Conservation (phyloP, 108 stramenopile genomes). For the Conticribra weissflogii region DNA sequence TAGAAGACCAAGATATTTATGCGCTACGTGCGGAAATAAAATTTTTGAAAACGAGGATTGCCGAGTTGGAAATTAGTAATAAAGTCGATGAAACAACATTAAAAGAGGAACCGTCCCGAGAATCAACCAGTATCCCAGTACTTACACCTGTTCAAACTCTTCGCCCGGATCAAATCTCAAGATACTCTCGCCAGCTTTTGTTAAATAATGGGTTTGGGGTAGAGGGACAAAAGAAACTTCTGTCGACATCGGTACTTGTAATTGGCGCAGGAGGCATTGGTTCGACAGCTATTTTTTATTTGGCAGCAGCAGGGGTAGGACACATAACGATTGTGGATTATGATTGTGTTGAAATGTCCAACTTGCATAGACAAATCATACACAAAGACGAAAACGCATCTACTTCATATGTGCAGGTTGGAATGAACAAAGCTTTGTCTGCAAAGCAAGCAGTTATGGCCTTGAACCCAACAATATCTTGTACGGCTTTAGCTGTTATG, state of each 20-base stretch:
- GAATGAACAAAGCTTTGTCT: conserved; percentile 86
- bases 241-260: conserved; percentile 69
- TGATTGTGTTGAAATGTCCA: conserved; percentile 92
- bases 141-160: conserved; percentile 22
- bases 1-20: conserved; percentile 9
- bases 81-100: too few relatives aligned
- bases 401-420: conserved; percentile 32
- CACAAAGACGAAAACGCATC: conserved; percentile 63
- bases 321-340: conserved; percentile 90
- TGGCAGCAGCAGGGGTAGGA: conserved; percentile 83
- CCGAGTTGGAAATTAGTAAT: conserved; percentile 22
- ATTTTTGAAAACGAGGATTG: conserved; percentile 34
- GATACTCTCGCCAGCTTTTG: conserved; percentile 85
- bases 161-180: conserved; percentile 60
- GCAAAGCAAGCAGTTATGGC: conserved; percentile 62
- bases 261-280: conserved; percentile 90
- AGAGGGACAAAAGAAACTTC: conserved; percentile 70
- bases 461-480: conserved; percentile 74
- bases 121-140: conserved; percentile 16
- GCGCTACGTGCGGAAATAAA: conserved; percentile 33
- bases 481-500: conserved; percentile 39
- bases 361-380: conserved; percentile 96
- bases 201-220: conserved; percentile 77
- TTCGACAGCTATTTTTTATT: conserved; percentile 79
- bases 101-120: not conserved